Evolutionary conservation across 345 rosid species (phyloP).

Genomic region (Euphorbia pulcherrima): DNA sequence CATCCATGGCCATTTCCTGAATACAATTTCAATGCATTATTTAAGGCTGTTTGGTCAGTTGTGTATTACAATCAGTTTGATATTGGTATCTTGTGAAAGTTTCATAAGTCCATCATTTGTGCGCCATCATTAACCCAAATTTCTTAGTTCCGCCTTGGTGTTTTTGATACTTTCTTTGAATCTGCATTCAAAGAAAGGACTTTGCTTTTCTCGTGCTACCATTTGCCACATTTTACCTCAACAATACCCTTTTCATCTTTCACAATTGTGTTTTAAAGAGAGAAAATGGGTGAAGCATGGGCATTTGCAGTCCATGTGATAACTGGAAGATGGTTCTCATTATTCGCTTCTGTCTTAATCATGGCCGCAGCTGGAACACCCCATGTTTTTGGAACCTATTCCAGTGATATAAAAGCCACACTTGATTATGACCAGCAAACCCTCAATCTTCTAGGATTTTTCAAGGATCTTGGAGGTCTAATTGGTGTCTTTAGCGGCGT

Average conservation of each 20-base stretch:
- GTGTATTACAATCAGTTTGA: background rate
- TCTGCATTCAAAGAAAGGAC: background rate
- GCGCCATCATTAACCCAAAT: too few relatives aligned
- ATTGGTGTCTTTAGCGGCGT: slow-evolving; percentile 52
- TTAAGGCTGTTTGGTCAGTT: background rate
- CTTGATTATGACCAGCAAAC: slow-evolving; percentile 84
- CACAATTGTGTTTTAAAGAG: too few relatives aligned
- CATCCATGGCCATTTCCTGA: background rate
- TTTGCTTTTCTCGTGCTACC: background rate
- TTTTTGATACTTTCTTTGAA: background rate
- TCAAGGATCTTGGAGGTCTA: slow-evolving; percentile 75
- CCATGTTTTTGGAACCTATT: too few relatives aligned
- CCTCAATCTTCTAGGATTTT: slow-evolving; percentile 67
- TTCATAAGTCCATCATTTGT: too few relatives aligned
- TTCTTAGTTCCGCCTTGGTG: background rate
- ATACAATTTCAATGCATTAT: background rate
- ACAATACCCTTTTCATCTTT: too few relatives aligned
- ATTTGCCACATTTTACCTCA: too few relatives aligned
- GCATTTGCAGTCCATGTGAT: too few relatives aligned
- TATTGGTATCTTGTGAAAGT: background rate
- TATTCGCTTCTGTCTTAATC: too few relatives aligned
- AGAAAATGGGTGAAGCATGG: too few relatives aligned
- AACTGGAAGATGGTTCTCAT: too few relatives aligned
- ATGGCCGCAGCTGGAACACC: too few relatives aligned
- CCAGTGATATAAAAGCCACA: too few relatives aligned